Percentiles rank a stretch among this genome's conserved stretches.
phyloP scores from a whole-genome alignment of 495 filamentous ascomycete genomes.

The Talaromyces liani region DNA sequence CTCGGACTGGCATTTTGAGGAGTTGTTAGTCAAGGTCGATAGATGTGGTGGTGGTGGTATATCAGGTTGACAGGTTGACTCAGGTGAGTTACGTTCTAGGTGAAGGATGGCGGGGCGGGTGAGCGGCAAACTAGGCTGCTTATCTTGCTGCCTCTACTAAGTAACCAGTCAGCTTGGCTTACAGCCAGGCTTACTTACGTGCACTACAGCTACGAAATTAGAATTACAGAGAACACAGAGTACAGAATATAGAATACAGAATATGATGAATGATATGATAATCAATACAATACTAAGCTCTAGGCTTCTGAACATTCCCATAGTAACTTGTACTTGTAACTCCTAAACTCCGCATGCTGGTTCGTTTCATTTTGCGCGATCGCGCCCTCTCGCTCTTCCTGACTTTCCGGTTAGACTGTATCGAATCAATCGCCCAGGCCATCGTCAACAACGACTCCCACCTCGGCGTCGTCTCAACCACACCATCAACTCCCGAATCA shows the following conservation, averaged over 20 bases:
- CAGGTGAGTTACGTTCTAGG: not conserved
- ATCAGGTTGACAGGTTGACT: not conserved
- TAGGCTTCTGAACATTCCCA: not conserved
- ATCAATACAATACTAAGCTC: not conserved
- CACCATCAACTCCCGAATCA: constrained; percentile 19
- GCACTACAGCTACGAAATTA: not conserved
- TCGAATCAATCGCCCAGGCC: constrained; percentile 40
- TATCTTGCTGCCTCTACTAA: not conserved
- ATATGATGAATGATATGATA: too few relatives aligned
- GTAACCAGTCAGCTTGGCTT: too few relatives aligned
- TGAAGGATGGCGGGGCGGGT: not conserved
- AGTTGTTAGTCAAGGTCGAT: not conserved
- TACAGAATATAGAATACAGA: too few relatives aligned
- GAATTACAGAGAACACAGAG: too few relatives aligned
- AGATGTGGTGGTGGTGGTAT: not conserved
- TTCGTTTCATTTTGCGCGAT: constrained; percentile 7
- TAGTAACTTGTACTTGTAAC: not conserved
- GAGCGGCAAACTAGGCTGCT: not conserved
- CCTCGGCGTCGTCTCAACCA: constrained; percentile 26
- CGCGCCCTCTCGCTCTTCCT: not conserved
- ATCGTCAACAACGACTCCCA: constrained; percentile 42
- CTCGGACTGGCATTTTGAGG: constrained; percentile 37
- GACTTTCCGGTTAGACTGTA: constrained; percentile 13
- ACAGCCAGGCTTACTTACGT: not conserved
- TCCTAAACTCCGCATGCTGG: constrained; percentile 7